These are phyloP conservation scores for Pichia phayaonensis DNA, from an alignment of 805 yeast genomes.

Conservation along the genomic window DNA sequence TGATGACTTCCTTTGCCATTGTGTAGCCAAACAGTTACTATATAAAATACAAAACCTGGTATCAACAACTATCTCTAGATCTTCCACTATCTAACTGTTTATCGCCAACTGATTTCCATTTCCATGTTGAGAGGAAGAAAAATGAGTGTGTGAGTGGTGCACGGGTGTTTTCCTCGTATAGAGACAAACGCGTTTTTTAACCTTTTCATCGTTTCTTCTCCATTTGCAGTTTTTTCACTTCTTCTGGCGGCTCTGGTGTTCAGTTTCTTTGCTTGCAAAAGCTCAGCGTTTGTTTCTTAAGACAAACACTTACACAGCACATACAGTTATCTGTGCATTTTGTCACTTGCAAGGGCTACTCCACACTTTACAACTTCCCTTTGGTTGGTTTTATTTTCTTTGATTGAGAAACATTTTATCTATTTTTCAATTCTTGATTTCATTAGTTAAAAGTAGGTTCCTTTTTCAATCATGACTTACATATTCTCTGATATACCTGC, in stretches of 20 bases:
- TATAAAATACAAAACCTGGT: too few relatives aligned
- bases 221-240: background rate
- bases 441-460: background rate
- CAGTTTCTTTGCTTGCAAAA: background rate
- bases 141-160: background rate
- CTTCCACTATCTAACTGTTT: background rate
- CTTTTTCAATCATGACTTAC: slow-evolving; percentile 4
- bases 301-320: background rate
- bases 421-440: background rate
- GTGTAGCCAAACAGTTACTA: background rate
- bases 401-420: background rate
- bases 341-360: background rate
- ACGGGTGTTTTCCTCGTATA: background rate
- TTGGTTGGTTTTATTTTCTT: background rate
- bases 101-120: background rate
- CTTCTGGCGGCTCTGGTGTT: background rate
- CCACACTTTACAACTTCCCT: background rate
- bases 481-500: slow-evolving; percentile 24
- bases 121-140: too few relatives aligned
- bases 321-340: background rate
- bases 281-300: background rate
- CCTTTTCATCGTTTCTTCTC: background rate
- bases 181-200: background rate
- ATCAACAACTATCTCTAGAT: too few relatives aligned
- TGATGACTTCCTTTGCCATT: slow-evolving; percentile 25